Evolutionary conservation across 352 stramenopile genomes (phyloP).

Genomic region (Globisporangium uncinulatum): DNA sequence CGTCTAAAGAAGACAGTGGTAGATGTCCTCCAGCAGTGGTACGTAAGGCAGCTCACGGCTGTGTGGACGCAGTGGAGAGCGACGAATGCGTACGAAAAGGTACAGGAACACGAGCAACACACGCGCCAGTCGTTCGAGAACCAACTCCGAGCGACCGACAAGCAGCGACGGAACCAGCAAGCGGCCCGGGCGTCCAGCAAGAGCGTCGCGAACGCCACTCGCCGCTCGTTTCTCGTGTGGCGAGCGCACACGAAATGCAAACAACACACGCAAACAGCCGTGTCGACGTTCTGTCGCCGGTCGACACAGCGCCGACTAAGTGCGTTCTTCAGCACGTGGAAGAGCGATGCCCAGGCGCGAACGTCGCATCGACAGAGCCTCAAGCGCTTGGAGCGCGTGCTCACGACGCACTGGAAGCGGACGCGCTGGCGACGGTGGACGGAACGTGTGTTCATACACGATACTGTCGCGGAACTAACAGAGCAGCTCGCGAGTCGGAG

Average conservation of each 20-base stretch:
- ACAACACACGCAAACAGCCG: background rate
- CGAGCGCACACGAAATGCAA: background rate
- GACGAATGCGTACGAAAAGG: conserved; percentile 2
- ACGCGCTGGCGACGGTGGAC: conserved; percentile 6
- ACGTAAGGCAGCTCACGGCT: conserved; percentile 18
- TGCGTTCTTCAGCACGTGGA: conserved; percentile 5
- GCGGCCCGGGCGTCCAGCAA: background rate
- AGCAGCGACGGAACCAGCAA: conserved; percentile 1
- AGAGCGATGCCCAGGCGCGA: background rate
- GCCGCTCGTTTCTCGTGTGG: conserved; percentile 6
- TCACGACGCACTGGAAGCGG: background rate
- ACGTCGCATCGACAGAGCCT: background rate
- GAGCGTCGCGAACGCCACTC: background rate
- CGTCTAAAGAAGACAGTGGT: conserved; percentile 24
- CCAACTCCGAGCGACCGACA: conserved; percentile 3
- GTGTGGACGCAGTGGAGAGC: conserved; percentile 39
- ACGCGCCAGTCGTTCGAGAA: background rate
- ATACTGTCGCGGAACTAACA: background rate
- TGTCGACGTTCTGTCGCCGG: background rate
- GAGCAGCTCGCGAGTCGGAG: background rate
- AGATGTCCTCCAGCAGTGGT: conserved; percentile 26
- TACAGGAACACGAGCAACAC: conserved; percentile 8
- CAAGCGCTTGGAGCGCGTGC: background rate
- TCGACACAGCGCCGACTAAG: background rate
- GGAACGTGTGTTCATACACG: background rate